These are phyloP conservation scores for Zea mays DNA, from an alignment of 176 grass and related monocot species.

Conservation along the genomic window Zm-B73-REFERENCE-NAM-5.0 NC_050096.1:39685001-39685500, in stretches of 20 bases:
- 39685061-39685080: background rate
- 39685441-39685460: conserved; percentile 47
- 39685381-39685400: conserved; percentile 22
- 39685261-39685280: conserved; percentile 33
- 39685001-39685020: background rate
- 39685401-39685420: background rate
- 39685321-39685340: conserved; percentile 25
- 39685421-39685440: conserved; percentile 33
- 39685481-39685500: conserved; percentile 27
- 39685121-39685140: conserved; percentile 37
- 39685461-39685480: conserved; percentile 29
- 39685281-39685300: background rate
- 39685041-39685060: background rate
- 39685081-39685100: background rate
- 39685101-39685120: background rate
- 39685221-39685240: conserved; percentile 7
- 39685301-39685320: conserved; percentile 34
- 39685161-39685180: conserved; percentile 12
- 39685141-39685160: background rate
- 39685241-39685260: conserved; percentile 41
- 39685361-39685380: conserved; percentile 41
- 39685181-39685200: background rate
- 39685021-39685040: background rate
- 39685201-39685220: background rate
- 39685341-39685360: conserved; percentile 45